These are phyloP conservation scores for Copromyces sp. DNA, from an alignment of 495 filamentous ascomycete species.

Conservation along the genomic window DNA sequence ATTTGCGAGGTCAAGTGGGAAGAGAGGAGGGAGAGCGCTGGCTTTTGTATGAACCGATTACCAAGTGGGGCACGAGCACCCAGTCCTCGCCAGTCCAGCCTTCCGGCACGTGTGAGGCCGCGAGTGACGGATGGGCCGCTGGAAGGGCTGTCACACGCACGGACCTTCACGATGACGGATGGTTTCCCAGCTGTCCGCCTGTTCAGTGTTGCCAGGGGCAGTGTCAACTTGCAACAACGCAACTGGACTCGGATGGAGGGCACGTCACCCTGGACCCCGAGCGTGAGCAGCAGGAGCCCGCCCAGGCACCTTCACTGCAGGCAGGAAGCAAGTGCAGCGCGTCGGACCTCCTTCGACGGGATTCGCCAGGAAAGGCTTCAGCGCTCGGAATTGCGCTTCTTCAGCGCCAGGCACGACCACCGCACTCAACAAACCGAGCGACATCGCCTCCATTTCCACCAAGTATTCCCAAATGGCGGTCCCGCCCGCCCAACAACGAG, in stretches of 20 bases:
- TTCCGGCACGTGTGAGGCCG: constrained; percentile 10
- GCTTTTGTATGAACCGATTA: constrained; percentile 21
- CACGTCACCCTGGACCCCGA: neutral
- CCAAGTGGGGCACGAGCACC: constrained; percentile 7
- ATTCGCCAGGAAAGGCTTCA: neutral
- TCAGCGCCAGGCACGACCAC: neutral
- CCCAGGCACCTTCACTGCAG: neutral
- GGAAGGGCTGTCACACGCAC: neutral
- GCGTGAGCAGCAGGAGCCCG: neutral
- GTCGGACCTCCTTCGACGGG: neutral
- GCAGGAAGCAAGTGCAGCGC: neutral
- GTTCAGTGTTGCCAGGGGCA: neutral
- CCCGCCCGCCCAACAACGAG: neutral
- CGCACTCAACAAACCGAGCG: neutral
- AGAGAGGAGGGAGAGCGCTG: constrained; percentile 8
- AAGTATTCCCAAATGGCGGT: neutral
- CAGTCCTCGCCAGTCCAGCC: neutral
- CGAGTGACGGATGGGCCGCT: constrained; percentile 1
- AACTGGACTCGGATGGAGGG: neutral
- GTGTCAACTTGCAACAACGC: neutral
- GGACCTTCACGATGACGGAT: neutral
- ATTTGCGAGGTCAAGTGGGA: neutral
- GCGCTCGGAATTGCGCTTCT: neutral
- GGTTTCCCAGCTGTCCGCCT: neutral
- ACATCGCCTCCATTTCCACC: neutral